These are phyloP conservation scores for Metschnikowia corniflorae DNA, from an alignment of 805 yeast species.

Conservation along the genomic window DNA sequence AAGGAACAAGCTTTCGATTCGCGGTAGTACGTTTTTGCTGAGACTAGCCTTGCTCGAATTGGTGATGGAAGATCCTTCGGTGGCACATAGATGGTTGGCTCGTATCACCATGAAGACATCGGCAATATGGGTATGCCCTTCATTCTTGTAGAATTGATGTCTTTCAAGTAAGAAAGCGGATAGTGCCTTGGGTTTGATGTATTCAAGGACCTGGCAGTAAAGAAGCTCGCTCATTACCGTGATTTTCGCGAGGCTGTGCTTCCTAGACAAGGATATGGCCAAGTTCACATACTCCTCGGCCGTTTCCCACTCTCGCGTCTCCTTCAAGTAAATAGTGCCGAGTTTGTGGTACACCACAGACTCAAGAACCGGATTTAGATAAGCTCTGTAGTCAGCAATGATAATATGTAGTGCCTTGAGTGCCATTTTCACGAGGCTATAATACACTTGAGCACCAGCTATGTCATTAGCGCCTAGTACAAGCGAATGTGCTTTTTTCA, in stretches of 20 bases:
- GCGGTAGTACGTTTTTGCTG: slow-evolving; percentile 11
- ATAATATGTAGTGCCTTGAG: slow-evolving; percentile 18
- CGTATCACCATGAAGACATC: slow-evolving; percentile 31
- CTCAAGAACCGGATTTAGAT: slow-evolving; percentile 30
- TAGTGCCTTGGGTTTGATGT: slow-evolving; percentile 9
- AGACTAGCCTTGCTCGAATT: neutral
- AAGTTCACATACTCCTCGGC: slow-evolving; percentile 40
- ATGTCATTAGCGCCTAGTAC: slow-evolving; percentile 14
- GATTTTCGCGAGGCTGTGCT: slow-evolving; percentile 21
- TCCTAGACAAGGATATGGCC: slow-evolving; percentile 27
- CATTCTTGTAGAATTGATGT: slow-evolving; percentile 3
- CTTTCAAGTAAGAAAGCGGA: slow-evolving; percentile 8
- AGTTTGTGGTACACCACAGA: slow-evolving; percentile 33
- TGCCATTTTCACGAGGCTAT: slow-evolving; percentile 12
- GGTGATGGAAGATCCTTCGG: neutral
- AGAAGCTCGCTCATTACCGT: slow-evolving; percentile 34
- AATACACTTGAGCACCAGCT: slow-evolving; percentile 12
- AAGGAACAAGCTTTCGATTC: slow-evolving; percentile 22
- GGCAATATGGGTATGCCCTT: slow-evolving; percentile 17
- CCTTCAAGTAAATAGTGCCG: slow-evolving; percentile 36
- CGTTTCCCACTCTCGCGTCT: slow-evolving; percentile 37
- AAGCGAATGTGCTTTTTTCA: slow-evolving; percentile 12
- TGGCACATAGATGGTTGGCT: slow-evolving; percentile 22
- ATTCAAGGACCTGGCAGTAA: slow-evolving; percentile 35
- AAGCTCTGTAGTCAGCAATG: slow-evolving; percentile 25